These are phyloP conservation scores for Sugiyamaella boreocaroliniensis DNA, from an alignment of 805 yeast species.

Conservation along the genomic window DNA sequence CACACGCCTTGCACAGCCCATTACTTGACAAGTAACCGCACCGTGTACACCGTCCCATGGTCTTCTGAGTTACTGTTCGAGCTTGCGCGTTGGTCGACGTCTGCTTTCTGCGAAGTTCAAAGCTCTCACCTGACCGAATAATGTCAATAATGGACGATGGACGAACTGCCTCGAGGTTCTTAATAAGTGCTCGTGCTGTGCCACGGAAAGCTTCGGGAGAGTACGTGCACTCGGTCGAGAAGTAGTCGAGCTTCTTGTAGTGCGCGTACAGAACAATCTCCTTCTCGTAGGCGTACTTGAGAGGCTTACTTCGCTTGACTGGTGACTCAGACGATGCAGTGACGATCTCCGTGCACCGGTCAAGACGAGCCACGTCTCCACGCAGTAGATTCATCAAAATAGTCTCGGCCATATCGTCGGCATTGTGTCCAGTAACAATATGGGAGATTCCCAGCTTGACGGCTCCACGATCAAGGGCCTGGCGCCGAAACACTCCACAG, in stretches of 20 bases:
- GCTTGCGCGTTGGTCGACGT: background rate
- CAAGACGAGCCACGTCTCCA: slow-evolving; percentile 94
- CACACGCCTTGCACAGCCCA: slow-evolving; percentile 87
- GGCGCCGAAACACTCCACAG: slow-evolving; percentile 95
- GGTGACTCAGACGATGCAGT: slow-evolving; percentile 80
- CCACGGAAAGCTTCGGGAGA: slow-evolving; percentile 99
- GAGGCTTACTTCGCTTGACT: slow-evolving; percentile 88
- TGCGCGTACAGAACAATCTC: slow-evolving; percentile 97
- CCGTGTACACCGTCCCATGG: slow-evolving; percentile 55
- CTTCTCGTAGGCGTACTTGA: slow-evolving; percentile 92
- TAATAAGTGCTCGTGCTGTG: slow-evolving; percentile 87
- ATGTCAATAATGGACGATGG: slow-evolving; percentile 93
- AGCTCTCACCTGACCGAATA: slow-evolving; percentile 86
- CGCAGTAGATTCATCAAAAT: slow-evolving; percentile 88
- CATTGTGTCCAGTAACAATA: slow-evolving; percentile 97
- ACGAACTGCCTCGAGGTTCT: slow-evolving; percentile 80
- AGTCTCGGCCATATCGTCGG: slow-evolving; percentile 99
- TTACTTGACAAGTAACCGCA: slow-evolving; percentile 93
- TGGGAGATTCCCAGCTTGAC: slow-evolving; percentile 76
- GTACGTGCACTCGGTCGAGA: slow-evolving; percentile 94
- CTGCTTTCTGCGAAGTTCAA: slow-evolving; percentile 40
- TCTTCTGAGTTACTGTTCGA: background rate
- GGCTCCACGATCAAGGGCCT: slow-evolving; percentile 95
- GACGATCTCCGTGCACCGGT: slow-evolving; percentile 76
- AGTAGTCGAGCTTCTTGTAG: slow-evolving; percentile 88